Evolutionary conservation across 2,329 filamentous ascomycete species (phyloP), one percentile per base, ranked within the genome.

Genomic region (Ascocoryne sarcoides): DNA sequence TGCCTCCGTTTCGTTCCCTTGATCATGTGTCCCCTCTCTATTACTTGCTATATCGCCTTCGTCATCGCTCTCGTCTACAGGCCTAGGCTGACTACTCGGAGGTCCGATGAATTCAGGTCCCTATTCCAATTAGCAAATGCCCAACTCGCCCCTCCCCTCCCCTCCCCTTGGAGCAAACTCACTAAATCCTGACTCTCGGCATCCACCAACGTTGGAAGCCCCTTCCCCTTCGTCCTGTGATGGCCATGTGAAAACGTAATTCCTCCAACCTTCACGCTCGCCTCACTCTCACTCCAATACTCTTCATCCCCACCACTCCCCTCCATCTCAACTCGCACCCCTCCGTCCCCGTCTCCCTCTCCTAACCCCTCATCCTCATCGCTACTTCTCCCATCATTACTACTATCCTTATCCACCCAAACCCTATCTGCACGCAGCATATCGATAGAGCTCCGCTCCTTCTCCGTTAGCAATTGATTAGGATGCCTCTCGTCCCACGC

Each of bases 381-480:
- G 30, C 39, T 43, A 37, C 47, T 47, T 36, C 47, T 39, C 19
- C 36, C 43, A 47, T 52, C 47, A 37, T 52, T 50, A 36, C 45
- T 52, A 19, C 45, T 48, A 44, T 50, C 49, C 20, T 32, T 17
- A 37, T 41, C 47, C 10, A 10, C 19, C 47, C 45, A 48, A 2
- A 43, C 36, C 29, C 43, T 37, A n/a, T 39, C 23, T 10, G 37
- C 10, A 5, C 33, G n/a, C 16, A n/a, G 19, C 43, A 45, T 46
- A 36, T 48, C 40, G 18, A 36, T 29, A 31, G 44, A 3, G n/a
- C 38, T 46, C 23, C 17, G 18, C 32, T 52, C 36, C 15, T 36
- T 37, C 23, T 40, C 40, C 14, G 28, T 20, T 10, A 42, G 18
- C 14, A 20, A n/a, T 9, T 35, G 36, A 2, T 20, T 20, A 9